Evolutionary conservation across 2,329 filamentous ascomycete species (phyloP), one percentile per base, ranked within the genome.

Genomic region (Ilyonectria sp.): DNA sequence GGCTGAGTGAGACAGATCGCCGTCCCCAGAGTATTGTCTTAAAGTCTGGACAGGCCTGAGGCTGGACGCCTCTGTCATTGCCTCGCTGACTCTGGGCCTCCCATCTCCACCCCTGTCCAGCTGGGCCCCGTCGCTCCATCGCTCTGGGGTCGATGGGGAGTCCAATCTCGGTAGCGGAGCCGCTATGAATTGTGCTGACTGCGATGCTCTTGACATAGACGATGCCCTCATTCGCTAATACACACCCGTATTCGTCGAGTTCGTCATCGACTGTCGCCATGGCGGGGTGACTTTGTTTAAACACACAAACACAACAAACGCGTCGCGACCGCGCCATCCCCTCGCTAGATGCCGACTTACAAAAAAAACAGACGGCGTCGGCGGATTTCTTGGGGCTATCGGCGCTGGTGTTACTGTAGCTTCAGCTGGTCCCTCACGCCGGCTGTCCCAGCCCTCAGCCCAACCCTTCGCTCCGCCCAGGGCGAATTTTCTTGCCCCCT

Each of bases 101-200:
- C 35, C 40, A 37, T 60, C 56, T 56, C 43, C 40, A 23, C 29
- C 55, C 55, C 47, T 46, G 55, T 33, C 53, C 46, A 19, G 15
- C 40, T 43, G 40, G 5, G 40, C 15, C n/a, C 13, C 46, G 15
- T 29, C 11, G 11, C 50, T 40, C 46, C 57, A 31, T 53, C 43
- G 46, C 55, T 52, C 63, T 46, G 49, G 50, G 53, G 53, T 63
- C 52, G 60, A 61, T 68, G 58, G 62, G 55, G 58, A 62, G 52
- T 33, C 58, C 70, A 74, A 75, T 75, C 71, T 75, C 73, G 68
- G 69, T 44, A 71, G 65, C 55, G 65, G 55, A 64, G 55, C 57
- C 66, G 43, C 31, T 35, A 63, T 60, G 63, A 71, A 54, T 61
- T 62, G 65, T 70, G 65, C 52, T 53, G 50, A 65, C 61, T 65